A percentile compares a stretch with the other conserved stretches of the same genome.
These are phyloP conservation scores for Mucor plumbeus DNA, from an alignment of 371 early-diverging fungal genomes.

Conservation along the genomic window DNA sequence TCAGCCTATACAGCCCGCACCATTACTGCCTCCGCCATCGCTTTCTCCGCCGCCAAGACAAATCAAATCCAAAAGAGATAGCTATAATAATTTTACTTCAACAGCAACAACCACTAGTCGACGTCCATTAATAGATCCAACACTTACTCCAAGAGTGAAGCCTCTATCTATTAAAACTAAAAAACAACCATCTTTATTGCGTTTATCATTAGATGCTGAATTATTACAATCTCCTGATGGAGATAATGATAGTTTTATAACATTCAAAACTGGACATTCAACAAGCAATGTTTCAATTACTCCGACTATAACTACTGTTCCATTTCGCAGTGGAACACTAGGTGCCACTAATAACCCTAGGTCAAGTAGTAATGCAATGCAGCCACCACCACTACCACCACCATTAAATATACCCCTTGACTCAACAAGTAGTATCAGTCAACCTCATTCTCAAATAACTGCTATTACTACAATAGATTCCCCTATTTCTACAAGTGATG, in stretches of 20 bases:
- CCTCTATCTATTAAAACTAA: constrained; percentile 21
- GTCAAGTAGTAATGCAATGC: neutral
- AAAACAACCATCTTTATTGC: constrained; percentile 30
- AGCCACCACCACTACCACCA: neutral
- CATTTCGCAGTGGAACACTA: constrained; percentile 30
- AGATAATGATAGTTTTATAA: constrained; percentile 20
- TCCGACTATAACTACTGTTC: neutral
- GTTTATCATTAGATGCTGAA: constrained; percentile 46
- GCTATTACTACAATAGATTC: constrained; percentile 7
- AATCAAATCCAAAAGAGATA: constrained; percentile 22
- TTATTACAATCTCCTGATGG: constrained; percentile 19
- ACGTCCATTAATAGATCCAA: constrained; percentile 18
- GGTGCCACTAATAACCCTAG: constrained; percentile 12
- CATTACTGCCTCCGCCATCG: constrained; percentile 17
- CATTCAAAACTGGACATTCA: constrained; percentile 11
- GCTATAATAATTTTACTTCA: neutral
- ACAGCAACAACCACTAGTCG: neutral
- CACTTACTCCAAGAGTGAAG: constrained; percentile 17
- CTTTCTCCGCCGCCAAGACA: constrained; percentile 36
- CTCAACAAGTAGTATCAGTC: neutral
- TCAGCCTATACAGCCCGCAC: neutral
- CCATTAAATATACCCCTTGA: constrained; percentile 5
- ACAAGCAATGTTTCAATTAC: constrained; percentile 9
- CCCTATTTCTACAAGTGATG: constrained; percentile 4
- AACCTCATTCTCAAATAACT: neutral